These are phyloP conservation scores for Scutellospora calospora DNA, from an alignment of 371 early-diverging fungal genomes.

Conservation along the genomic window DNA sequence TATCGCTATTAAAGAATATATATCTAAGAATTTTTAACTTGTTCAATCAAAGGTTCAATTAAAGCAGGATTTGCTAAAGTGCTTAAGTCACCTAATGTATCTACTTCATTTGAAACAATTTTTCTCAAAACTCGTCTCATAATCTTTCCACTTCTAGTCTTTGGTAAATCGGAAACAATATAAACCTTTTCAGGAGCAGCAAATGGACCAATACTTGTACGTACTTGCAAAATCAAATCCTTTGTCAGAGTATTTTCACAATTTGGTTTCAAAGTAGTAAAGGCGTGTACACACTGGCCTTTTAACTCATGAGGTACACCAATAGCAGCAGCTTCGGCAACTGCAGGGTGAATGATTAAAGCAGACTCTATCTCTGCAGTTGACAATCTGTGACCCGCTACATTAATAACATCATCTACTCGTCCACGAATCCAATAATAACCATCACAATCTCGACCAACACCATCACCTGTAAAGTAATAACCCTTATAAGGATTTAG, in stretches of 20 bases:
- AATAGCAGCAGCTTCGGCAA: slow-evolving; percentile 58
- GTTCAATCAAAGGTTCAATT: too few relatives aligned
- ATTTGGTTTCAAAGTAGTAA: slow-evolving; percentile 74
- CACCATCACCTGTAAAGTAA: slow-evolving; percentile 95
- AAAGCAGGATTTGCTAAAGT: slow-evolving; percentile 60
- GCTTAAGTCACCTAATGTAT: slow-evolving; percentile 86
- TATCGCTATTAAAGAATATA: too few relatives aligned
- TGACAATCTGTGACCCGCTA: slow-evolving; percentile 94
- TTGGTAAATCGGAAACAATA: slow-evolving; percentile 90
- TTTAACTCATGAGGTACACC: slow-evolving; percentile 82
- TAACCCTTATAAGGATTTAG: slow-evolving; percentile 85
- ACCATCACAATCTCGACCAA: slow-evolving; percentile 88
- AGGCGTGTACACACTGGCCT: slow-evolving; percentile 84
- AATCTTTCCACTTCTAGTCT: slow-evolving; percentile 97
- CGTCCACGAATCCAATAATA: slow-evolving; percentile 95
- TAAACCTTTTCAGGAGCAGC: slow-evolving; percentile 90
- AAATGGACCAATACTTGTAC: slow-evolving; percentile 93
- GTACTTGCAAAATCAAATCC: slow-evolving; percentile 79
- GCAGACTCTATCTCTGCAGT: slow-evolving; percentile 97
- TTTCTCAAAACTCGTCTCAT: slow-evolving; percentile 95
- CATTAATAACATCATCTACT: slow-evolving; percentile 96
- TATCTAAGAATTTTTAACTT: too few relatives aligned
- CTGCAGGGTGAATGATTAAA: slow-evolving; percentile 77
- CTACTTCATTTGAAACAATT: slow-evolving; percentile 85
- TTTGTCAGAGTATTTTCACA: slow-evolving; percentile 55